Base-by-base conservation (phyloP, 495 filamentous ascomycete genomes). In the Patellaria atrata region DNA sequence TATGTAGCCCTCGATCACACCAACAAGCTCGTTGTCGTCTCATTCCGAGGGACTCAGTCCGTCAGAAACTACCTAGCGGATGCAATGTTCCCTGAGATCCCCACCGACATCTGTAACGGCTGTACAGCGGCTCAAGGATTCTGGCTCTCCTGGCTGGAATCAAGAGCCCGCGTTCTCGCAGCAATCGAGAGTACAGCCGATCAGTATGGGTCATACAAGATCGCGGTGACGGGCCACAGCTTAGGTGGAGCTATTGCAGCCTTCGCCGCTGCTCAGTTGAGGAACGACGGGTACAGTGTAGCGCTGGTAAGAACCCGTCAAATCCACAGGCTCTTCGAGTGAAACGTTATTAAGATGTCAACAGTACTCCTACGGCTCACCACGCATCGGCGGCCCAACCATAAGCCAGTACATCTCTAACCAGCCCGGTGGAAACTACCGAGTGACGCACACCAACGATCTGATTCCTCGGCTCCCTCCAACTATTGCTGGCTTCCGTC, bases 21-120 rank as follows among this genome's bases (percentile, higher is more conserved):
- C 18, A 73, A 70, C 44, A 38, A 61, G 14, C 43, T 70, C 10
- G 74, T 86, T 28, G 66, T 86, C 21, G 54, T 83, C 26, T 65
- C 76, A 11, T 77, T 84, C 60, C 70, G 75, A 19, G 83, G 83
- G 40, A 68, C 67, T 17, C 44, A 61, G 10, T 72, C 70, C 13
- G 16, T 79, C 27, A 59, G 61, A 20, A 86, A 76, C 53, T 86
- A 68, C 68, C 59, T 85, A 33, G 60, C 72, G 15, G 67, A 87
- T 51, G 54, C 67, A 44, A 62, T 68, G 40, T 60, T 69, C 40
- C 40, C 27, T 26, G 27, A 45, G 12, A 43, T 49, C 14, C 38
- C 57, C 37, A 59, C 57, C 20, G 49, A 53, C 11, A 55, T 68
- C 38, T 74, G 70, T 46, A 28, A 45, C 5, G 56, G 45, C 35